Evolutionary conservation across 2,329 filamentous ascomycete species (phyloP).

Genomic region (Grosmannia serpens): DNA sequence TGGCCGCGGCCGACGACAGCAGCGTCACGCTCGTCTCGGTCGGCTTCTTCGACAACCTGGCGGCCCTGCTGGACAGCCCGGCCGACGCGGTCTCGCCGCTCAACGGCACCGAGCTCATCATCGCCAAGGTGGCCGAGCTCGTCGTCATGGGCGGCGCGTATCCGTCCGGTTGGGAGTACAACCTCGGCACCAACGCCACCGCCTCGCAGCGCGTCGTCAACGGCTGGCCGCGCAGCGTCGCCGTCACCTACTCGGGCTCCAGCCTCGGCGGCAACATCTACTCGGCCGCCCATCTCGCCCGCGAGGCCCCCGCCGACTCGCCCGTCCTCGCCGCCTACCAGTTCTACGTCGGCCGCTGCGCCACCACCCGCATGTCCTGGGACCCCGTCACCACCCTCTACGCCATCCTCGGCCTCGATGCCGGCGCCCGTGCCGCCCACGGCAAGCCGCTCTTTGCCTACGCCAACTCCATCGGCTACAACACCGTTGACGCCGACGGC

Average conservation of each 20-base stretch:
- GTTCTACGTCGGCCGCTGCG: slow-evolving; percentile 22
- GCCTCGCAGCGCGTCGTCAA: slow-evolving; percentile 24
- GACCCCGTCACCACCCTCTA: slow-evolving; percentile 31
- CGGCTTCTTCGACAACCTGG: slow-evolving; percentile 35
- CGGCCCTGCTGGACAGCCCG: slow-evolving; percentile 31
- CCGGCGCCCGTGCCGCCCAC: neutral
- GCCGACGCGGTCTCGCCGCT: slow-evolving; percentile 27
- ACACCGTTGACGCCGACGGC: slow-evolving; percentile 26
- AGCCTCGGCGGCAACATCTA: slow-evolving; percentile 31
- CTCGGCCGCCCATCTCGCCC: slow-evolving; percentile 22
- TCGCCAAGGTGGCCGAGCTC: slow-evolving; percentile 33
- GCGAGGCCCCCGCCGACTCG: slow-evolving; percentile 18
- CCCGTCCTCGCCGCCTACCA: slow-evolving; percentile 27
- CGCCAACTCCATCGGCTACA: slow-evolving; percentile 27
- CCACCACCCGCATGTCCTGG: slow-evolving; percentile 24
- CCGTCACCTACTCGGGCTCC: slow-evolving; percentile 28
- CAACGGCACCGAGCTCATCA: slow-evolving; percentile 27
- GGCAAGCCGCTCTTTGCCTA: slow-evolving; percentile 20
- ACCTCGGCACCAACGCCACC: slow-evolving; percentile 25
- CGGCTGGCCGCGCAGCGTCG: slow-evolving; percentile 25
- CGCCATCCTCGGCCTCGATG: slow-evolving; percentile 23
- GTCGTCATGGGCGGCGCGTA: slow-evolving; percentile 42
- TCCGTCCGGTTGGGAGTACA: slow-evolving; percentile 34
- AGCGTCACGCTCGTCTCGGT: slow-evolving; percentile 34
- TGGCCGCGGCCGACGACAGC: slow-evolving; percentile 25